These are phyloP conservation scores for Yarrowia keelungensis DNA, from an alignment of 805 yeast genomes.

Conservation along the genomic window DNA sequence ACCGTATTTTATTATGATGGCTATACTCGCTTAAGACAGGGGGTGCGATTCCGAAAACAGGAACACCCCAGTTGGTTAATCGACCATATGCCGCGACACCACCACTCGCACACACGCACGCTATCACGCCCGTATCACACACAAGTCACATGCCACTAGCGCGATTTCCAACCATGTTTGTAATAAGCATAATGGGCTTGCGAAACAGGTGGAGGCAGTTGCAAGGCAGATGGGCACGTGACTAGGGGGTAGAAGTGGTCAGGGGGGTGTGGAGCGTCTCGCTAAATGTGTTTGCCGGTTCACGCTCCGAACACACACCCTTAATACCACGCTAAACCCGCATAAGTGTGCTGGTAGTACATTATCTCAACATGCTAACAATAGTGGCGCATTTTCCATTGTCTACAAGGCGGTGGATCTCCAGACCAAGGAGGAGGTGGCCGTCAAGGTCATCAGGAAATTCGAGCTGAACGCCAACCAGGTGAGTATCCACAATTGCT, in stretches of 20 bases:
- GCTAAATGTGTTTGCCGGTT: no score
- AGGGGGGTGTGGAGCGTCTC: no score
- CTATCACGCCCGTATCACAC: not conserved
- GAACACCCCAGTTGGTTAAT: no score
- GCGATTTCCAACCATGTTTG: conserved; percentile 11
- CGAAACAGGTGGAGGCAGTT: conserved; percentile 4
- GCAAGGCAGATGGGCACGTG: not conserved
- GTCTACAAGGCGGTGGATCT: conserved; percentile 75
- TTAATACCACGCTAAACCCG: conserved; percentile 6
- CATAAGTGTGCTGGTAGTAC: conserved; percentile 8
- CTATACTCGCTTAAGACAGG: no score
- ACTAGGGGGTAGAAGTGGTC: no score
- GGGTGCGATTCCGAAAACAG: no score
- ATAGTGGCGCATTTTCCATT: conserved; percentile 82
- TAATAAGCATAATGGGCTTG: conserved; percentile 21
- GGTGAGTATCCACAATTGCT: conserved; percentile 44
- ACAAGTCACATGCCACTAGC: conserved; percentile 14
- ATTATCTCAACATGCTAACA: conserved; percentile 24
- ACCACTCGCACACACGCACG: no score
- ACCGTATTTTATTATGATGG: no score
- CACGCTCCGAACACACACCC: not conserved
- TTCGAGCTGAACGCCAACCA: conserved; percentile 53
- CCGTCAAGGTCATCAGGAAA: conserved; percentile 78
- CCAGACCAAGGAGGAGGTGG: conserved; percentile 58
- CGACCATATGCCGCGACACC: no score